phyloP scores from a whole-genome alignment of 116 monocot genomes.

The Phalaenopsis hybrid region DNA sequence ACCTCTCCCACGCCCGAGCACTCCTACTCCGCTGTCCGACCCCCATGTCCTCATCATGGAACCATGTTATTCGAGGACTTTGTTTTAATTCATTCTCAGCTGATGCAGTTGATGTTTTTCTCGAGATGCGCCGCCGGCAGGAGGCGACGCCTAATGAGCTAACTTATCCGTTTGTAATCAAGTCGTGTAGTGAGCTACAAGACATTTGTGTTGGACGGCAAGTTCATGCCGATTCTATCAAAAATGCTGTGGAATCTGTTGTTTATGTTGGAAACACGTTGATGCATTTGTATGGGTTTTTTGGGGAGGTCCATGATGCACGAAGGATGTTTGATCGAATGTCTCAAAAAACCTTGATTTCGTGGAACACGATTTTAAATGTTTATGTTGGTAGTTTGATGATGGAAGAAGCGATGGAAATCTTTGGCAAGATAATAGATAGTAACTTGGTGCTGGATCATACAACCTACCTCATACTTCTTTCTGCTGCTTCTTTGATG shows the following conservation, averaged over 20 bases:
- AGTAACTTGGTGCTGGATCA: conserved; percentile 36
- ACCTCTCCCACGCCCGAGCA: conserved; percentile 33
- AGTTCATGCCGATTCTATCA: conserved; percentile 28
- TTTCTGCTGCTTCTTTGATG: conserved; percentile 44
- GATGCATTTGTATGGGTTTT: conserved; percentile 45
- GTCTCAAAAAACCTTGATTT: conserved; percentile 41
- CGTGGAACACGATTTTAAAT: conserved; percentile 59
- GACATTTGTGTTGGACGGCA: conserved; percentile 13
- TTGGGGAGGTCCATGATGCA: conserved; percentile 24
- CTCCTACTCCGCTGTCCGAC: conserved; percentile 28
- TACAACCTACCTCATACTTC: conserved; percentile 50
- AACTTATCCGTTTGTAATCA: conserved; percentile 42
- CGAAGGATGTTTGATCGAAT: conserved; percentile 56
- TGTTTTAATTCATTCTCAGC: conserved; percentile 16
- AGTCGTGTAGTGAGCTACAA: conserved; percentile 14
- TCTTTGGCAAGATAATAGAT: conserved; percentile 35
- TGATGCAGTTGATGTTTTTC: conserved; percentile 10
- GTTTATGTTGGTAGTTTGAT: conserved; percentile 28
- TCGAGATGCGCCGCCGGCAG: conserved; percentile 16
- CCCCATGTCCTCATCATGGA: conserved; percentile 34
- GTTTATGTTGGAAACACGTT: conserved; percentile 65
- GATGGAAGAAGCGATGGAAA: conserved; percentile 15
- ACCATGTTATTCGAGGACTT: conserved; percentile 56
- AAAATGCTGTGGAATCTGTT: conserved; percentile 24
- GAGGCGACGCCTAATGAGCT: conserved; percentile 24